phyloP scores from a whole-genome alignment of 441 rosid genomes.

The Corymbia citriodora region DNA sequence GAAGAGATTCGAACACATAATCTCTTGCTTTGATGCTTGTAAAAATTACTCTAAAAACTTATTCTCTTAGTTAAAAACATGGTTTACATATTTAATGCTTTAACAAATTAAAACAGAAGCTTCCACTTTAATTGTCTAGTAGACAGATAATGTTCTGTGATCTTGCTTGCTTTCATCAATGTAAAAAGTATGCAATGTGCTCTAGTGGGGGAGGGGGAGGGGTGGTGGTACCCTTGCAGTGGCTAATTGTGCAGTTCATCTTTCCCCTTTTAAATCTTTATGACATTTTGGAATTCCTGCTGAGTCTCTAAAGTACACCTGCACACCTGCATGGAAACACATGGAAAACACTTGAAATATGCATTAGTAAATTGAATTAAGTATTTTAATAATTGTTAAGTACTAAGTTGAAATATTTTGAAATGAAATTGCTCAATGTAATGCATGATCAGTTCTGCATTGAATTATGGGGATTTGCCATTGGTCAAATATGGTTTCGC shows the following conservation, averaged over 20 bases:
- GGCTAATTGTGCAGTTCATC: not conserved
- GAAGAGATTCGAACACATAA: not conserved
- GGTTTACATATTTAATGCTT: not conserved
- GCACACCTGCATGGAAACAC: not conserved
- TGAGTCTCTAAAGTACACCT: not conserved
- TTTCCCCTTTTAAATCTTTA: not conserved
- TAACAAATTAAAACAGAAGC: not conserved
- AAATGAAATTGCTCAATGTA: not conserved
- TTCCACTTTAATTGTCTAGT: not conserved
- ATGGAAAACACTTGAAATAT: not conserved
- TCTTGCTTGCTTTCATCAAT: not conserved
- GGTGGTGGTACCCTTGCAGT: not conserved
- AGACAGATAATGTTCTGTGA: not conserved
- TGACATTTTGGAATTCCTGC: not conserved
- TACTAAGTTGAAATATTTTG: not conserved
- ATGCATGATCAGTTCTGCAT: not conserved
- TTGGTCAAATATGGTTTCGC: not conserved
- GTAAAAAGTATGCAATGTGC: not conserved
- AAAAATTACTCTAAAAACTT: not conserved
- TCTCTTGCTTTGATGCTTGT: not conserved
- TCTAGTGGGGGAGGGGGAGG: not conserved
- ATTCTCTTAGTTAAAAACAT: not conserved
- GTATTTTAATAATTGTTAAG: not conserved
- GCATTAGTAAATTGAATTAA: not conserved
- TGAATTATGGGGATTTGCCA: not conserved